Conservation (phyloP, 2,329 filamentous ascomycete species). For the Beauveria pseudobassiana region DNA sequence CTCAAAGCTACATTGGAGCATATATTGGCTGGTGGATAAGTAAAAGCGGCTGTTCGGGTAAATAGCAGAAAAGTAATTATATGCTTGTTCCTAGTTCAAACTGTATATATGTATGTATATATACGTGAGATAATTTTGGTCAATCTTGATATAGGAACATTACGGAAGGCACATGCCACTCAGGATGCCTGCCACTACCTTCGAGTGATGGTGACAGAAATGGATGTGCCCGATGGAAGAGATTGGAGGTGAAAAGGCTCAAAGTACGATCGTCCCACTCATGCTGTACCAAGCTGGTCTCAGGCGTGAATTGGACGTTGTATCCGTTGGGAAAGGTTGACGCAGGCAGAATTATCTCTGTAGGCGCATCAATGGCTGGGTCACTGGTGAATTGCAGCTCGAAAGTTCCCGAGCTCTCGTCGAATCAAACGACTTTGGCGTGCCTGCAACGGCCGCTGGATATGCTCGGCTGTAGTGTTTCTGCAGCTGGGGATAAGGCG, state of each 20-base stretch:
- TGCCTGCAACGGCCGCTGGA: slow-evolving; percentile 14
- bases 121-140: neutral
- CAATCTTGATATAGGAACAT: neutral
- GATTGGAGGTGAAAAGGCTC: slow-evolving; percentile 12
- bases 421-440: slow-evolving; percentile 13
- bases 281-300: slow-evolving; percentile 9
- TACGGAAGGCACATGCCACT: neutral
- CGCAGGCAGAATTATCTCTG: slow-evolving; percentile 15
- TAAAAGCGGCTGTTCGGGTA: too few species aligned
- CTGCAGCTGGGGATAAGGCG: slow-evolving; percentile 13
- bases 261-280: slow-evolving; percentile 11
- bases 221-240: neutral
- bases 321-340: slow-evolving; percentile 13
- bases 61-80: too few species aligned
- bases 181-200: neutral
- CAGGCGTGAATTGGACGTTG: slow-evolving; percentile 8
- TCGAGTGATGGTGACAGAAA: slow-evolving; percentile 10
- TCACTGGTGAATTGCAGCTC: slow-evolving; percentile 12
- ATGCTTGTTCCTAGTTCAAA: too few species aligned
- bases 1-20: too few species aligned
- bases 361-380: slow-evolving; percentile 12
- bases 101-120: too few species aligned
- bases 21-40: too few species aligned
- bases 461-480: slow-evolving; percentile 15
- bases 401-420: slow-evolving; percentile 10